Evolutionary conservation across 352 stramenopile genomes (phyloP).

Genomic region (Phytophthora gonapodyides): DNA sequence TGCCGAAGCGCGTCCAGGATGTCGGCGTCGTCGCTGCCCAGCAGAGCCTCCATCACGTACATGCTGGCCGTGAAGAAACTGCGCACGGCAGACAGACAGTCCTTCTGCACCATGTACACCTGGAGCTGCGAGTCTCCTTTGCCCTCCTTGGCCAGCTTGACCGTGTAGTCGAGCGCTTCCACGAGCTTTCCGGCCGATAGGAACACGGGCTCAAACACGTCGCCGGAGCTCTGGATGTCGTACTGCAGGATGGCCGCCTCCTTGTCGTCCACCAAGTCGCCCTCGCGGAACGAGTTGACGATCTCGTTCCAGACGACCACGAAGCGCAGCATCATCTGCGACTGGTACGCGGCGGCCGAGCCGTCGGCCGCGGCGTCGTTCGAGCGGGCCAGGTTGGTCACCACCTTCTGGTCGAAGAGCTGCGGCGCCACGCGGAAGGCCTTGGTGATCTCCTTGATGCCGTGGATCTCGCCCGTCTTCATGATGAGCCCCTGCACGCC

Average conservation of each 20-base stretch:
- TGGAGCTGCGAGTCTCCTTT: constrained; percentile 72
- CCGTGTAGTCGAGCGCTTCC: constrained; percentile 65
- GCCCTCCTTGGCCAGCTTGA: constrained; percentile 63
- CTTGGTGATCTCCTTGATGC: constrained; percentile 69
- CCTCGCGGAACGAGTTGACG: constrained; percentile 78
- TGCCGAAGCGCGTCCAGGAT: constrained; percentile 64
- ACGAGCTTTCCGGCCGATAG: constrained; percentile 73
- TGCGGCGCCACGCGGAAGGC: constrained; percentile 67
- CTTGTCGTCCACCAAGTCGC: constrained; percentile 75
- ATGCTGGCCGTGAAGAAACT: constrained; percentile 79
- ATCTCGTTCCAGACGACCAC: constrained; percentile 84
- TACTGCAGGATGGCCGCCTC: constrained; percentile 75
- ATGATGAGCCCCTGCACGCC: constrained; percentile 59
- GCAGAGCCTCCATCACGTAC: constrained; percentile 71
- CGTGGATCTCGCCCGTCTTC: constrained; percentile 75
- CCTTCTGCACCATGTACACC: constrained; percentile 70
- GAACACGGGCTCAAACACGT: constrained; percentile 83
- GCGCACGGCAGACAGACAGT: constrained; percentile 70
- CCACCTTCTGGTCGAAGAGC: constrained; percentile 76
- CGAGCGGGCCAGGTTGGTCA: constrained; percentile 63
- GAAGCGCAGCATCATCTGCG: constrained; percentile 80
- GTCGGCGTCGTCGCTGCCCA: constrained; percentile 68
- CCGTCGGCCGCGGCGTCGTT: constrained; percentile 55
- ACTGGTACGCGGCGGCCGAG: constrained; percentile 56
- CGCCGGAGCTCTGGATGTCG: constrained; percentile 70